Conservation (phyloP, 139 green algal genomes). For the Pycnococcus provasolii region DNA sequence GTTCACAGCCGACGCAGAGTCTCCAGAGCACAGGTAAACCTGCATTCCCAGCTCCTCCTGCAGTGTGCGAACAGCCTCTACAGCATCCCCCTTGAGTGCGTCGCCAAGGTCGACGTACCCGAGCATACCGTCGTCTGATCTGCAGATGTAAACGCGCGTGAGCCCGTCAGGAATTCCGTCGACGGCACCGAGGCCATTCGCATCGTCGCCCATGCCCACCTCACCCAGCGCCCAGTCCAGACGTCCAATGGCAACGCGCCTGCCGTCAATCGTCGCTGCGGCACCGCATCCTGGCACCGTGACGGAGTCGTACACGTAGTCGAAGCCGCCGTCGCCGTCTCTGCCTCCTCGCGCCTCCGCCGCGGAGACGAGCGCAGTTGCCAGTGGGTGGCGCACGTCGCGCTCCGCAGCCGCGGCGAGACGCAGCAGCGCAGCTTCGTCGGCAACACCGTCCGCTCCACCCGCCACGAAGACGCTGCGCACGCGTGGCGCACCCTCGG, state of each 20-base stretch:
- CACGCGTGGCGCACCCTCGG: slow-evolving; percentile 20
- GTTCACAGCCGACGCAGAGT: too few relatives aligned
- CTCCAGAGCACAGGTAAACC: too few relatives aligned
- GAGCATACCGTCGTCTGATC: too few relatives aligned
- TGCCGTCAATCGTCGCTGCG: slow-evolving; percentile 39
- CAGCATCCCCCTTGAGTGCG: too few relatives aligned
- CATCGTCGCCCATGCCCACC: slow-evolving; percentile 7
- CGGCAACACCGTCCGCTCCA: neutral
- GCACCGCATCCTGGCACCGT: slow-evolving; percentile 41
- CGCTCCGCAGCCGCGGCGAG: slow-evolving; percentile 67
- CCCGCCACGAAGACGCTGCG: neutral
- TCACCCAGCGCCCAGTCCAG: slow-evolving; percentile 53
- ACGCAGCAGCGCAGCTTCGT: slow-evolving; percentile 40
- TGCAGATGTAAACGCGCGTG: too few relatives aligned
- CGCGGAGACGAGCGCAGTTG: slow-evolving; percentile 45
- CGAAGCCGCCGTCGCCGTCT: slow-evolving; percentile 31
- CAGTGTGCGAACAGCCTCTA: too few relatives aligned
- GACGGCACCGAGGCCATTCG: too few relatives aligned
- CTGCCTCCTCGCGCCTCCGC: neutral
- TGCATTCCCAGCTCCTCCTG: too few relatives aligned
- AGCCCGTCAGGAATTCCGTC: too few relatives aligned
- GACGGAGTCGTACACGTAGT: too few relatives aligned
- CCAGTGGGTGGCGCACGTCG: slow-evolving; percentile 67
- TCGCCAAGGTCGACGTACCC: too few relatives aligned
- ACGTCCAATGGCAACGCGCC: slow-evolving; percentile 43